These are phyloP conservation scores for Takashimella tepidaria DNA, from an alignment of 1,284 basidiomycete species.

Conservation along the genomic window DNA sequence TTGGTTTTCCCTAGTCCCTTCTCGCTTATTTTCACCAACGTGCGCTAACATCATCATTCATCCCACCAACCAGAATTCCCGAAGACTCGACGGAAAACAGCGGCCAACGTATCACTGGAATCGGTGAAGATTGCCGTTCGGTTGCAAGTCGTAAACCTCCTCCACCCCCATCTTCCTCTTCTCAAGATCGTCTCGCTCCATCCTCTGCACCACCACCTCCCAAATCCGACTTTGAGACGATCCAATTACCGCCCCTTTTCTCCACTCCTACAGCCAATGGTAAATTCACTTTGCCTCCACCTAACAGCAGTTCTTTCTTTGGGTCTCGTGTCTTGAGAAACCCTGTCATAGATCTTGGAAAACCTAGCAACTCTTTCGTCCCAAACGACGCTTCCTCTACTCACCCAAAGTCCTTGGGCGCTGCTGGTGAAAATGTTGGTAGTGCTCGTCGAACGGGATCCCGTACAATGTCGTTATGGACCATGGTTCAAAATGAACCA, in stretches of 20 bases:
- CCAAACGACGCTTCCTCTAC: neutral
- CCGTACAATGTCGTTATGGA: constrained; percentile 14
- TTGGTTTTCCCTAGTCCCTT: too few relatives aligned
- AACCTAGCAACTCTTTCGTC: neutral
- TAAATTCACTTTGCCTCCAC: neutral
- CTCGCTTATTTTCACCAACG: too few relatives aligned
- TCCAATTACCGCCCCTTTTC: neutral
- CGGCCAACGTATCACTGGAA: neutral
- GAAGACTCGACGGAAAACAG: too few relatives aligned
- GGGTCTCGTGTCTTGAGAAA: neutral
- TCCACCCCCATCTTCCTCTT: neutral
- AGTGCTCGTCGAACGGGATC: constrained; percentile 5
- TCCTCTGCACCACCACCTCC: neutral
- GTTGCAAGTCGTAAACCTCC: neutral
- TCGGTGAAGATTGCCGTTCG: too few relatives aligned
- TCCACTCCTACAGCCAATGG: neutral
- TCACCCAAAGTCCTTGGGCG: too few relatives aligned
- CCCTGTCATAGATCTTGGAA: neutral
- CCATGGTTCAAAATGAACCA: constrained; percentile 11
- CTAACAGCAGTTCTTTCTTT: neutral
- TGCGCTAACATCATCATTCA: too few relatives aligned
- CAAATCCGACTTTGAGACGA: too few relatives aligned
- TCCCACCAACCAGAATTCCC: neutral
- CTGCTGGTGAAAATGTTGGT: neutral
- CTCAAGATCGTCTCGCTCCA: neutral